Conservation (phyloP, 2,329 filamentous ascomycete species). For the Claviceps africana region DNA sequence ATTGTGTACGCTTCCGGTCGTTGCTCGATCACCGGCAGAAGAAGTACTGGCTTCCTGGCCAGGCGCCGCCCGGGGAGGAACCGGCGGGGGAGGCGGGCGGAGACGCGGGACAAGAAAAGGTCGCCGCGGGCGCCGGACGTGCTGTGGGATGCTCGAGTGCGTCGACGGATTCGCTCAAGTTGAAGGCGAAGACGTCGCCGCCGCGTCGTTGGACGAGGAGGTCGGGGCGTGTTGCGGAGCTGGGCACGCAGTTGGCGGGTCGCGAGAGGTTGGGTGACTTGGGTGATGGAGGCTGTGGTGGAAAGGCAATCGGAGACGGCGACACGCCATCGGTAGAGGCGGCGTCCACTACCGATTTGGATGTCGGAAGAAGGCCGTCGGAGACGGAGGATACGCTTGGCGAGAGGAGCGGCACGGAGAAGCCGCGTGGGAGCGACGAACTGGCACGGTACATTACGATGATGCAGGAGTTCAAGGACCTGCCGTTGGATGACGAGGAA, state of each 20-base stretch:
- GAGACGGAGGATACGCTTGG: neutral
- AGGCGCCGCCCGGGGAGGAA: slow-evolving; percentile 17
- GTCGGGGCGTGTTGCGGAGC: neutral
- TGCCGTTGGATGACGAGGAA: slow-evolving; percentile 40
- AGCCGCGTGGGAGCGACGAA: slow-evolving; percentile 28
- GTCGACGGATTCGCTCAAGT: slow-evolving; percentile 25
- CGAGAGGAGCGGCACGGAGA: neutral
- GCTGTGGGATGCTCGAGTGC: neutral
- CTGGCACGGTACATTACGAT: slow-evolving; percentile 52
- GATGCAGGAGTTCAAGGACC: slow-evolving; percentile 43
- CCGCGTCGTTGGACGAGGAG: slow-evolving; percentile 5
- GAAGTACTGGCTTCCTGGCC: slow-evolving; percentile 45
- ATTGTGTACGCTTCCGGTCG: slow-evolving; percentile 47
- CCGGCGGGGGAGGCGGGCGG: neutral
- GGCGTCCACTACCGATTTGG: slow-evolving; percentile 10
- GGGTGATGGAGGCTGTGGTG: slow-evolving; percentile 8
- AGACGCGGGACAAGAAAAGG: neutral
- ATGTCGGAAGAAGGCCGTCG: slow-evolving; percentile 7
- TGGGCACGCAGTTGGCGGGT: slow-evolving; percentile 12
- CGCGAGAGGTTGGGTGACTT: slow-evolving; percentile 17
- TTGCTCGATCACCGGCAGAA: slow-evolving; percentile 44
- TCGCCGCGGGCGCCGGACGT: neutral
- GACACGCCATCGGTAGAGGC: slow-evolving; percentile 11
- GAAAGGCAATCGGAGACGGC: slow-evolving; percentile 1
- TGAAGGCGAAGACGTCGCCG: slow-evolving; percentile 24